These are phyloP conservation scores for Penicillium waksmanii DNA, from an alignment of 495 filamentous ascomycete species.

Conservation along the genomic window DNA sequence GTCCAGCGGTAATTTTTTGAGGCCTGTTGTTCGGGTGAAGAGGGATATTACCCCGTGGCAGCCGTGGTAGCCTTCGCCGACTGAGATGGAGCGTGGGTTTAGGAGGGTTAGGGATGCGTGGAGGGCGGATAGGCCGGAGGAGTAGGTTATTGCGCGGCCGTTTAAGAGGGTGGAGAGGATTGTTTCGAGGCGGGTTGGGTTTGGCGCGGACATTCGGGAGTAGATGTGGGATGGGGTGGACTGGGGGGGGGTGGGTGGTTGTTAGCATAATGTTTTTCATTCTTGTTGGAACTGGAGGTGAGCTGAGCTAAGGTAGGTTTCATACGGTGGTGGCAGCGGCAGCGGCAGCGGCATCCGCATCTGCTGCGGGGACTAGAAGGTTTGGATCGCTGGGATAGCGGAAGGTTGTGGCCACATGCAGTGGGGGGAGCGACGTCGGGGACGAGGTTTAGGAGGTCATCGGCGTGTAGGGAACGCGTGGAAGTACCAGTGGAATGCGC, in stretches of 20 bases:
- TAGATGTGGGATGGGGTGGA: constrained; percentile 61
- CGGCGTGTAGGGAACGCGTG: constrained; percentile 83
- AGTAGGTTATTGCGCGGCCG: constrained; percentile 73
- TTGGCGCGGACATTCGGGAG: constrained; percentile 75
- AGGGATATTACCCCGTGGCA: constrained; percentile 82
- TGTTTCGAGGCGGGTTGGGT: constrained; percentile 79
- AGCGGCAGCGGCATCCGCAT: constrained; percentile 15
- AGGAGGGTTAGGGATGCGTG: constrained; percentile 78
- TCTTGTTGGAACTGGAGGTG: too few species aligned
- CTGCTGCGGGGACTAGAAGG: constrained; percentile 52
- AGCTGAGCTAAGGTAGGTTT: too few species aligned
- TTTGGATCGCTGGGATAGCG: constrained; percentile 74
- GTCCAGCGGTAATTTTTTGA: constrained; percentile 67
- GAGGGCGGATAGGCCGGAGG: constrained; percentile 84
- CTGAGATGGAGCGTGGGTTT: constrained; percentile 76
- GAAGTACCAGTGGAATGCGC: constrained; percentile 43
- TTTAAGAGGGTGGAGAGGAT: constrained; percentile 73
- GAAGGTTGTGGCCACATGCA: constrained; percentile 89
- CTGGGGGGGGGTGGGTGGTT: constrained; percentile 25
- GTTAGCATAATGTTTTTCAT: too few species aligned
- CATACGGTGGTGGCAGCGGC: constrained; percentile 30
- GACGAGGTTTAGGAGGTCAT: constrained; percentile 72
- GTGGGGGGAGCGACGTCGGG: constrained; percentile 77
- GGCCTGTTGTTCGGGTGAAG: constrained; percentile 68
- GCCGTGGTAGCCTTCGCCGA: constrained; percentile 88